phyloP scores from a whole-genome alignment of 352 stramenopile genomes.

The Phytophthora citrophthora region DNA sequence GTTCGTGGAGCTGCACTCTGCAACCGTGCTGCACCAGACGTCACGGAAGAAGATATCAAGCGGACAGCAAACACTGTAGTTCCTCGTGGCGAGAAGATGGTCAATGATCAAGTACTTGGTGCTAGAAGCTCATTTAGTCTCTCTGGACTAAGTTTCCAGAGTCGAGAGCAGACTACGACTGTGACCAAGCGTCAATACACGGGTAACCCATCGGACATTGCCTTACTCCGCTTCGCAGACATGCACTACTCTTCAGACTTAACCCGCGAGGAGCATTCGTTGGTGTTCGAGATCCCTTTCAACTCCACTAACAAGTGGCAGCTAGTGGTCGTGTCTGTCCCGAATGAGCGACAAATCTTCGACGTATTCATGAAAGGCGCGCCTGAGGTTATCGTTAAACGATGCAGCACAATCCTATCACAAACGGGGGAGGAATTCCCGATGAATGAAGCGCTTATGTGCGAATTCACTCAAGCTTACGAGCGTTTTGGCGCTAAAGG shows the following conservation, averaged over 20 bases:
- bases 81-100: constrained; percentile 16
- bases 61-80: not conserved
- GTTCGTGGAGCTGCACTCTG: constrained; percentile 44
- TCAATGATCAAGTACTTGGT: not conserved
- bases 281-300: constrained; percentile 67
- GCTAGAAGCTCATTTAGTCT: constrained; percentile 11
- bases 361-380: constrained; percentile 94
- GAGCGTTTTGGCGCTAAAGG: constrained; percentile 52
- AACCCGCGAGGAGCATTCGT: constrained; percentile 45
- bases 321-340: constrained; percentile 50
- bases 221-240: constrained; percentile 54
- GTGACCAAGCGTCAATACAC: constrained; percentile 50
- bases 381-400: constrained; percentile 91
- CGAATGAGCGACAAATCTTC: constrained; percentile 26
- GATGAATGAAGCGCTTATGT: constrained; percentile 46
- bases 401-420: constrained; percentile 77
- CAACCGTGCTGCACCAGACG: constrained; percentile 43
- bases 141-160: constrained; percentile 18
- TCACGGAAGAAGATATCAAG: not conserved
- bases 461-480: constrained; percentile 60
- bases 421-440: constrained; percentile 51
- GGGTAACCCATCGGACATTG: constrained; percentile 58
- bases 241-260: constrained; percentile 42
- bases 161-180: constrained; percentile 22
- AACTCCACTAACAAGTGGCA: constrained; percentile 80